Evolutionary conservation across 768 basidiomycete species (phyloP).

Genomic region (Plicaturopsis crispa): DNA sequence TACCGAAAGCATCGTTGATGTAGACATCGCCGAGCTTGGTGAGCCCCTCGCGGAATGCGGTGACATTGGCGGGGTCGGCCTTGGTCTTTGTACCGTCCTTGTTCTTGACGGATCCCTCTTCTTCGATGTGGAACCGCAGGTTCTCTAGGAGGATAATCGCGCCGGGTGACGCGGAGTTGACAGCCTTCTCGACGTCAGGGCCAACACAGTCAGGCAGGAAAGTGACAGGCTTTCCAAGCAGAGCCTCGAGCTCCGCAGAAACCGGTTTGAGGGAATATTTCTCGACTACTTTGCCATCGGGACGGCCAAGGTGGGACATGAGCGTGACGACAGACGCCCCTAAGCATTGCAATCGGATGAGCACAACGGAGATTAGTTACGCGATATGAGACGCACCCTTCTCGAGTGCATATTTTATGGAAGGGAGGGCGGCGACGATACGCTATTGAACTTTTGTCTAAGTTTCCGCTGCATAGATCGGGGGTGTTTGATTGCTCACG

Average conservation of each 20-base stretch:
- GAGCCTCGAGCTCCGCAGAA: constrained; percentile 69
- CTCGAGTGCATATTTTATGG: constrained; percentile 88
- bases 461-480: constrained; percentile 6
- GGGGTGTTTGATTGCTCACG: constrained; percentile 48
- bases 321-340: constrained; percentile 80
- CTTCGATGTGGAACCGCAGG: constrained; percentile 96
- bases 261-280: constrained; percentile 93
- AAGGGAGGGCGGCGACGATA: constrained; percentile 94
- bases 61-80: constrained; percentile 75
- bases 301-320: constrained; percentile 98
- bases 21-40: constrained; percentile 94
- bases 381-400: constrained; percentile 41
- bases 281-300: constrained; percentile 81
- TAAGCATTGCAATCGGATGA: constrained; percentile 19
- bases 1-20: constrained; percentile 98
- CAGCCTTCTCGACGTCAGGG: constrained; percentile 71
- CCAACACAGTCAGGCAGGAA: constrained; percentile 88
- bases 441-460: constrained; percentile 46
- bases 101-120: constrained; percentile 92
- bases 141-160: constrained; percentile 92
- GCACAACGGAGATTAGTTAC: not conserved
- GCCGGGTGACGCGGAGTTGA: constrained; percentile 53
- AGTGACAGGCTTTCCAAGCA: constrained; percentile 62
- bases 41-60: constrained; percentile 80
- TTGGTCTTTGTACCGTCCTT: constrained; percentile 93